phyloP scores from a whole-genome alignment of 768 basidiomycete genomes.

The Xanthoconium stramineum region DNA sequence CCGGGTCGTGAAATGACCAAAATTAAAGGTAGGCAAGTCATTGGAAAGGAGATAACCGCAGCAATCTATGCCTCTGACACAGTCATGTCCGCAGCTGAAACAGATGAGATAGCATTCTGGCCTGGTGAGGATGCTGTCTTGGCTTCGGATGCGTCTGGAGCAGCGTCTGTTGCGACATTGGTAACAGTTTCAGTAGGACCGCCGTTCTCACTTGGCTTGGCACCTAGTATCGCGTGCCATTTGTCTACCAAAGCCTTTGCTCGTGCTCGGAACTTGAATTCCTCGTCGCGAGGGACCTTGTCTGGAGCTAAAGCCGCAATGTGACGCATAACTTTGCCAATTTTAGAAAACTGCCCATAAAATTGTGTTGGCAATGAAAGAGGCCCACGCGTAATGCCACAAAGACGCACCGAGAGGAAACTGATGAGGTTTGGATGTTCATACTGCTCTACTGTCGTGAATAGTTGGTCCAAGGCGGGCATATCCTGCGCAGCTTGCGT shows the following conservation, averaged over 20 bases:
- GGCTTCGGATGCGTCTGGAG: slow-evolving; percentile 15
- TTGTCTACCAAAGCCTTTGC: slow-evolving; percentile 46
- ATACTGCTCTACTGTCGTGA: slow-evolving; percentile 74
- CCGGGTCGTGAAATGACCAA: slow-evolving; percentile 15
- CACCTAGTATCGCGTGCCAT: slow-evolving; percentile 40
- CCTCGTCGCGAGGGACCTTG: slow-evolving; percentile 48
- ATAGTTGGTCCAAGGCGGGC: slow-evolving; percentile 66
- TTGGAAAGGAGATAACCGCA: slow-evolving; percentile 9
- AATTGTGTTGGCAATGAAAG: slow-evolving; percentile 9
- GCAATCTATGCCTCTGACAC: slow-evolving; percentile 38
- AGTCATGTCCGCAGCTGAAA: slow-evolving; percentile 37
- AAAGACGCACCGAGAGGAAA: slow-evolving; percentile 54
- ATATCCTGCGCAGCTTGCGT: slow-evolving; percentile 56
- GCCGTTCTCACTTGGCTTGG: slow-evolving; percentile 31
- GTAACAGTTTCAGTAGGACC: slow-evolving; percentile 20
- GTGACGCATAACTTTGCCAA: slow-evolving; percentile 61
- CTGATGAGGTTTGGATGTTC: slow-evolving; percentile 69
- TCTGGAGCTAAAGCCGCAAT: slow-evolving; percentile 43
- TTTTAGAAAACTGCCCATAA: slow-evolving; percentile 41
- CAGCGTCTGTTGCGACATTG: slow-evolving; percentile 26
- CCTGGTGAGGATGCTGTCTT: slow-evolving; percentile 21
- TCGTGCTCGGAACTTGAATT: slow-evolving; percentile 51
- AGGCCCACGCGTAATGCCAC: slow-evolving; percentile 1
- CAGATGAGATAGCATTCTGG: slow-evolving; percentile 30
- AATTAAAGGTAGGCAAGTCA: slow-evolving; percentile 10